Percentiles rank a stretch among this genome's conserved stretches.
phyloP scores from a whole-genome alignment of 1,284 basidiomycete species.

The Microbotryomycetes sp. region DNA sequence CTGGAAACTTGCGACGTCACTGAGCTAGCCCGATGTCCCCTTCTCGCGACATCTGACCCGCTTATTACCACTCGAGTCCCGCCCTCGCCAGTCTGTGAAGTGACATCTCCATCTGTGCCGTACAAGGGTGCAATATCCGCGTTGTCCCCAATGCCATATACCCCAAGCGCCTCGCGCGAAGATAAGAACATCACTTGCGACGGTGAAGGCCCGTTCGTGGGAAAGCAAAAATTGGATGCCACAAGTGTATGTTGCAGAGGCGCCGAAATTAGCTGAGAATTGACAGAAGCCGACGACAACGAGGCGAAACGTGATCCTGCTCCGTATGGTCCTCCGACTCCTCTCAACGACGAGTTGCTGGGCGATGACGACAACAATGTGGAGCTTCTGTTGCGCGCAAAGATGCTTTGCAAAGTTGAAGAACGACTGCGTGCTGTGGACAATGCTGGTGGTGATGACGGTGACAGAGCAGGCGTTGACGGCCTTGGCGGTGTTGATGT shows the following conservation, averaged over 20 bases:
- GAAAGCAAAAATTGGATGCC: conserved; percentile 27
- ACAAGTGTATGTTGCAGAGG: conserved; percentile 28
- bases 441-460: background rate
- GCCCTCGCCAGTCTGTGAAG: too few relatives aligned
- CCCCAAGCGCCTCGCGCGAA: conserved; percentile 24
- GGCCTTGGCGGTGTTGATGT: background rate
- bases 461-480: background rate
- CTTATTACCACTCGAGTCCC: too few relatives aligned
- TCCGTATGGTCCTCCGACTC: background rate
- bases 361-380: conserved; percentile 6
- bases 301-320: conserved; percentile 2
- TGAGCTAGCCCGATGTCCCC: background rate
- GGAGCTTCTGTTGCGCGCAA: conserved; percentile 13
- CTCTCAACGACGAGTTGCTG: background rate
- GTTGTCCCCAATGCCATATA: conserved; percentile 9
- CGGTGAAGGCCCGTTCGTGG: conserved; percentile 14
- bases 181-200: conserved; percentile 30
- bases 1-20: background rate
- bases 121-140: background rate
- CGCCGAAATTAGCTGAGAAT: conserved; percentile 16
- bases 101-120: background rate
- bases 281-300: conserved; percentile 14
- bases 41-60: too few relatives aligned
- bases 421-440: background rate
- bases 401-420: conserved; percentile 8